Conservation (phyloP, 768 basidiomycete species). For the Mycena haematopus region DNA sequence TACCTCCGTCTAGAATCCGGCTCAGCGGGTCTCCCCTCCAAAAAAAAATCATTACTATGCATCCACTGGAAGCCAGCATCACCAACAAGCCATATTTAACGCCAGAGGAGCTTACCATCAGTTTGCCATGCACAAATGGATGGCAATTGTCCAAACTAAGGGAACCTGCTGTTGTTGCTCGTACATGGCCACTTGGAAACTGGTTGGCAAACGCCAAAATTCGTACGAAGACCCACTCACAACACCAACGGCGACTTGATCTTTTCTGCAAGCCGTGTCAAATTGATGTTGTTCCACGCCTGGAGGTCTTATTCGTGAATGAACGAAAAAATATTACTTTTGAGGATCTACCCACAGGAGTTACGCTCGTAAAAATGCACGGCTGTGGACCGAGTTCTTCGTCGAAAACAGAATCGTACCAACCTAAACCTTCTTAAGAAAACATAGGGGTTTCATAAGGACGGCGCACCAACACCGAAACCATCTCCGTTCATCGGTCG, state of each 20-base stretch:
- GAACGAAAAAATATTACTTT: not conserved
- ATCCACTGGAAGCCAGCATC: slow-evolving; percentile 74
- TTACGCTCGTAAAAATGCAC: slow-evolving; percentile 95
- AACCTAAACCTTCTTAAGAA: slow-evolving; percentile 55
- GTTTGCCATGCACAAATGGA: slow-evolving; percentile 89
- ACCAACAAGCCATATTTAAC: not conserved
- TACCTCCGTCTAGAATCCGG: slow-evolving; percentile 64
- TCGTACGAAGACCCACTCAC: slow-evolving; percentile 47
- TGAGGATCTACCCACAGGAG: slow-evolving; percentile 64
- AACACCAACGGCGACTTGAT: slow-evolving; percentile 96
- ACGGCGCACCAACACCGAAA: slow-evolving; percentile 85
- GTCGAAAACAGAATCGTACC: slow-evolving; percentile 91
- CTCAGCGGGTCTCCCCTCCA: too few species aligned
- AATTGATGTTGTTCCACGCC: slow-evolving; percentile 98
- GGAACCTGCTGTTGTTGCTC: slow-evolving; percentile 91
- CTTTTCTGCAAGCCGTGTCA: slow-evolving; percentile 94
- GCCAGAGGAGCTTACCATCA: slow-evolving; percentile 68
- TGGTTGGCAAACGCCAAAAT: slow-evolving; percentile 41
- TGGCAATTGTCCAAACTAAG: slow-evolving; percentile 95
- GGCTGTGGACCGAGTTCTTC: slow-evolving; percentile 86
- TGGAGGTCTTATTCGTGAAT: slow-evolving; percentile 37
- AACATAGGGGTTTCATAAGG: not conserved
- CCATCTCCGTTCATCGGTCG: slow-evolving; percentile 95
- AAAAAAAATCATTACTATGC: slow-evolving; percentile 57
- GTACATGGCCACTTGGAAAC: slow-evolving; percentile 70